Evolutionary conservation across 2,329 filamentous ascomycete species (phyloP).

Genomic region (Colletotrichum neosansevieriae): DNA sequence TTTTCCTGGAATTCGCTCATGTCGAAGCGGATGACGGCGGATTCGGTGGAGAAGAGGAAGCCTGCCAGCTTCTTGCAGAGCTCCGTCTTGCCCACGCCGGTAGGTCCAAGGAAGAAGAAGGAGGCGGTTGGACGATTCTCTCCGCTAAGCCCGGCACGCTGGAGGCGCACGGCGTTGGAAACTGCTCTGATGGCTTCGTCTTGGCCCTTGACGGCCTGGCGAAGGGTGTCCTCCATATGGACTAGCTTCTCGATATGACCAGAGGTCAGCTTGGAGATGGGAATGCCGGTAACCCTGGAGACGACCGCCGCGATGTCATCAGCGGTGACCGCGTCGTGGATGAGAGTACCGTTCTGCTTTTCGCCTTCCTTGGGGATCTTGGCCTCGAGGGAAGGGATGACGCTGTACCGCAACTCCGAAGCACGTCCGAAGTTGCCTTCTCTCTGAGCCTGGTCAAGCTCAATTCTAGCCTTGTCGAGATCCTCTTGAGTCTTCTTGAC

Average conservation of each 20-base stretch:
- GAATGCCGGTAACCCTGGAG: conserved; percentile 91
- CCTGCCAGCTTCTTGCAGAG: conserved; percentile 95
- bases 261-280: conserved; percentile 89
- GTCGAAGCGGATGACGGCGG: conserved; percentile 92
- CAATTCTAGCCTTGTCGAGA: conserved; percentile 86
- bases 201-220: conserved; percentile 88
- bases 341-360: conserved; percentile 66
- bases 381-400: conserved; percentile 83
- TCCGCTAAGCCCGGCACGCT: conserved; percentile 90
- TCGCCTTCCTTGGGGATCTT: conserved; percentile 83
- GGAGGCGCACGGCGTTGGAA: conserved; percentile 92
- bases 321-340: conserved; percentile 94
- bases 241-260: conserved; percentile 96
- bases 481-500: conserved; percentile 90
- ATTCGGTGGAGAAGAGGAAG: conserved; percentile 93
- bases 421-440: conserved; percentile 90
- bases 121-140: conserved; percentile 92
- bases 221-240: conserved; percentile 92
- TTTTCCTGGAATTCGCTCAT: conserved; percentile 99
- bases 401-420: conserved; percentile 90
- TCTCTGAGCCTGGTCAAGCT: conserved; percentile 88
- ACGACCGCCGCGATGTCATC: conserved; percentile 96
- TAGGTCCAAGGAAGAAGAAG: conserved; percentile 98
- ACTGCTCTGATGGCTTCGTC: conserved; percentile 94
- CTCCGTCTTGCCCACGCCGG: conserved; percentile 96